Evolutionary conservation across 768 basidiomycete genomes (phyloP).

Genomic region (Tephrocybe sp.): DNA sequence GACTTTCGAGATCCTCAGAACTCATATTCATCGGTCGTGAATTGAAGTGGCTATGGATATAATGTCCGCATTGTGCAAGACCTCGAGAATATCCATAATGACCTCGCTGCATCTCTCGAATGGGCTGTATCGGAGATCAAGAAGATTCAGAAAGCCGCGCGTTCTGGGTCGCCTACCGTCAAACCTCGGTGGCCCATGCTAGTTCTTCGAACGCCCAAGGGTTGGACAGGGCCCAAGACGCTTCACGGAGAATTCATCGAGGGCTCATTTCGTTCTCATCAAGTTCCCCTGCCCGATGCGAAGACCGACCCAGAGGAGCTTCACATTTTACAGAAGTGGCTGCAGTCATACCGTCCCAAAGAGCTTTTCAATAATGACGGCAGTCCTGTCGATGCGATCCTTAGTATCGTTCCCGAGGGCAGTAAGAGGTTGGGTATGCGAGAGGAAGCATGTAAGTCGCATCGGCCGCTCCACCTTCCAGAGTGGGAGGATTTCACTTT

Average conservation of each 20-base stretch:
- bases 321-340: conserved; percentile 63
- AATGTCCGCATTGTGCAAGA: conserved; percentile 81
- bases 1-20: neutral
- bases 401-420: conserved; percentile 53
- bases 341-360: conserved; percentile 63
- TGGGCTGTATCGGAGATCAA: conserved; percentile 76
- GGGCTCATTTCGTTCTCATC: conserved; percentile 83
- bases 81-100: conserved; percentile 62
- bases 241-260: conserved; percentile 72
- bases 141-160: conserved; percentile 77
- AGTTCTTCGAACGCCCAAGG: conserved; percentile 84
- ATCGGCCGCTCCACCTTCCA: conserved; percentile 59
- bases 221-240: conserved; percentile 66
- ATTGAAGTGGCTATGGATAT: conserved; percentile 76
- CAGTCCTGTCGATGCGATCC: conserved; percentile 50
- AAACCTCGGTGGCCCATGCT: conserved; percentile 94
- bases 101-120: conserved; percentile 78
- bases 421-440: conserved; percentile 67
- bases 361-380: conserved; percentile 65
- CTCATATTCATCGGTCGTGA: conserved; percentile 4
- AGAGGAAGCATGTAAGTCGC: conserved; percentile 64
- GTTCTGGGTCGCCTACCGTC: conserved; percentile 68
- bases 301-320: conserved; percentile 66
- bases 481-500: conserved; percentile 59
- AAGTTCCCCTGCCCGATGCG: conserved; percentile 80